These are phyloP conservation scores for Plasmopara muralis DNA, from an alignment of 352 stramenopile species.

Conservation along the genomic window DNA sequence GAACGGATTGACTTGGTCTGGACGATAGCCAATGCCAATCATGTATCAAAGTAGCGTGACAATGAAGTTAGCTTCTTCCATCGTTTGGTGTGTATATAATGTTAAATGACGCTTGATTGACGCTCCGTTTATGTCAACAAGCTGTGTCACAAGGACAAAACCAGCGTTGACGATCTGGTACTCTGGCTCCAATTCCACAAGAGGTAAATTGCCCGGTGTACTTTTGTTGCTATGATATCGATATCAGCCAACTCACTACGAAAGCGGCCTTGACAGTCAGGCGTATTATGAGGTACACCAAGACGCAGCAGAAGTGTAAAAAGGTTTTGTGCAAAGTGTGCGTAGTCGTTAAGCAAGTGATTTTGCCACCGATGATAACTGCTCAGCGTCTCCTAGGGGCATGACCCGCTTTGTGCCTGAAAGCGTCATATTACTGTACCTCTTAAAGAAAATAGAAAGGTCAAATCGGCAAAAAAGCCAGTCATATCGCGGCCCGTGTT, in stretches of 20 bases:
- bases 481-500: no score
- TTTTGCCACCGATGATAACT: conserved; percentile 90
- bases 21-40: conserved; percentile 87
- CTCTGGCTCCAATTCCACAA: conserved; percentile 9
- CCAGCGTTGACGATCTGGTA: conserved; percentile 80
- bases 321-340: conserved; percentile 91
- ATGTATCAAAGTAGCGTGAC: conserved; percentile 92
- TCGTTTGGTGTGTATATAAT: conserved; percentile 92
- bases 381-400: conserved; percentile 91
- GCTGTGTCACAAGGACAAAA: conserved; percentile 85
- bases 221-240: conserved; percentile 33
- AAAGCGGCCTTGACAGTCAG: conserved; percentile 89
- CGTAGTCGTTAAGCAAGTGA: conserved; percentile 85
- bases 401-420: conserved; percentile 89
- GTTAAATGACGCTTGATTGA: conserved; percentile 59
- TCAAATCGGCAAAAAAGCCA: no score
- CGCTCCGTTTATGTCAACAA: conserved; percentile 74
- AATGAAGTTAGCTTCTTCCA: conserved; percentile 92
- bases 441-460: no score
- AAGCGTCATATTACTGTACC: no score
- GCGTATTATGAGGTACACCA: conserved; percentile 85
- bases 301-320: conserved; percentile 93
- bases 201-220: conserved; percentile 22
- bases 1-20: conserved; percentile 92
- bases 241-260: conserved; percentile 81